Evolutionary conservation across 495 filamentous ascomycete genomes (phyloP).

Genomic region (Aspergillus incahuasiensis): DNA sequence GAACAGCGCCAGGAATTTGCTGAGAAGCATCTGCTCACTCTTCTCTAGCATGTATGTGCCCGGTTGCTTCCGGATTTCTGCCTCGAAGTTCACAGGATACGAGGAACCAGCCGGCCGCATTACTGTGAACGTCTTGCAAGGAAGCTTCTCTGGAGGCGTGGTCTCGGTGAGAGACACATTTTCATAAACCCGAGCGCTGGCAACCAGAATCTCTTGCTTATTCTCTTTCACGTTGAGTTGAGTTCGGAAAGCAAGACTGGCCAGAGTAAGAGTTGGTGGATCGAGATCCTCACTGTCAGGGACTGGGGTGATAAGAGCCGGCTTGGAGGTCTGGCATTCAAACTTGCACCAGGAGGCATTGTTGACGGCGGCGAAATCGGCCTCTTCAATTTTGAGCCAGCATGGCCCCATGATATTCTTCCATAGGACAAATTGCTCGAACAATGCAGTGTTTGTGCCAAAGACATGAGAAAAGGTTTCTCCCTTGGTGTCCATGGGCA

Average conservation of each 20-base stretch:
- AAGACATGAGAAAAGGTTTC: constrained; percentile 95
- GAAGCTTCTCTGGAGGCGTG: constrained; percentile 78
- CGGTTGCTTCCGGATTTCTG: constrained; percentile 62
- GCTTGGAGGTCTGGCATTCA: constrained; percentile 75
- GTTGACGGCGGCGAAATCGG: constrained; percentile 75
- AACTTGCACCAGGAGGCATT: constrained; percentile 97
- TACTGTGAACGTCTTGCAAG: constrained; percentile 85
- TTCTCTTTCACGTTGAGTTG: constrained; percentile 88
- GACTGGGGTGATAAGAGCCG: constrained; percentile 63
- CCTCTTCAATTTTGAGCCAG: constrained; percentile 85
- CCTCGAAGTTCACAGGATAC: constrained; percentile 83
- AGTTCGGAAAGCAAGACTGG: constrained; percentile 88
- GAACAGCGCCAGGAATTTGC: constrained; percentile 82
- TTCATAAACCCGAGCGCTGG: constrained; percentile 87
- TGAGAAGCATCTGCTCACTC: constrained; percentile 75
- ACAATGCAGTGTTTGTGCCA: constrained; percentile 86
- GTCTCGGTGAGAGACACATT: constrained; percentile 85
- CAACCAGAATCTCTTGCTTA: constrained; percentile 90
- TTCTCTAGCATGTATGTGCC: constrained; percentile 74
- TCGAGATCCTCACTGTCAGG: constrained; percentile 74
- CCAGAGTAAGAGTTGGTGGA: constrained; percentile 81
- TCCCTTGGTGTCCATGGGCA: constrained; percentile 67
- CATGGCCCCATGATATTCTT: constrained; percentile 98
- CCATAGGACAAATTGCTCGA: constrained; percentile 97
- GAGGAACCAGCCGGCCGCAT: constrained; percentile 72